Percentiles rank a stretch among this genome's conserved stretches.
phyloP scores from a whole-genome alignment of 2,329 filamentous ascomycete genomes.

The Botryotinia convoluta region DNA sequence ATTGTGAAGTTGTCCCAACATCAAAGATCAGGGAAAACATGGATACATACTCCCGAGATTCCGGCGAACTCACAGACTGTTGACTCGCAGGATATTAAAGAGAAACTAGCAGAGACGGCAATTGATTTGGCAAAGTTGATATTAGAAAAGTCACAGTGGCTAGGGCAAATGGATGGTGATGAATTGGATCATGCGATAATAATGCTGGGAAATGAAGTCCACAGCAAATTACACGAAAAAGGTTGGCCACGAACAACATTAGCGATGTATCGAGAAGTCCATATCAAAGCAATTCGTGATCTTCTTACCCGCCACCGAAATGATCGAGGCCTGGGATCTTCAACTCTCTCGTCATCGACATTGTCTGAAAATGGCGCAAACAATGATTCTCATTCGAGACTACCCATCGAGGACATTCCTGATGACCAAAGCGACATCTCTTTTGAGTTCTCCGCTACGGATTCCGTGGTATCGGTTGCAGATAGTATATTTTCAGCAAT shows the following conservation, averaged over 20 bases:
- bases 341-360: background rate
- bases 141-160: background rate
- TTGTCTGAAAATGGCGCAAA: background rate
- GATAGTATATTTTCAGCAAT: conserved; percentile 23
- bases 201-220: background rate
- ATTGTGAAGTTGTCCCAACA: background rate
- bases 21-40: background rate
- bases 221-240: background rate
- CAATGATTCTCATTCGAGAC: background rate
- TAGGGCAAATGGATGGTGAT: background rate
- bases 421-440: conserved; percentile 1
- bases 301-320: background rate
- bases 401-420: background rate
- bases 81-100: background rate
- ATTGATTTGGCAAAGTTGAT: background rate
- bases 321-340: background rate
- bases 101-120: background rate
- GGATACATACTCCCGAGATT: background rate
- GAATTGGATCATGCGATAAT: background rate
- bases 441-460: conserved; percentile 3
- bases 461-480: conserved; percentile 18
- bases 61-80: background rate
- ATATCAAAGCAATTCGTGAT: background rate
- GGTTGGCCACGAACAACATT: background rate
- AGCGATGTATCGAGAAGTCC: background rate